Conservation (phyloP, 2,329 filamentous ascomycete genomes). For the Ophiocordyceps camponoti-leonardi region DNA sequence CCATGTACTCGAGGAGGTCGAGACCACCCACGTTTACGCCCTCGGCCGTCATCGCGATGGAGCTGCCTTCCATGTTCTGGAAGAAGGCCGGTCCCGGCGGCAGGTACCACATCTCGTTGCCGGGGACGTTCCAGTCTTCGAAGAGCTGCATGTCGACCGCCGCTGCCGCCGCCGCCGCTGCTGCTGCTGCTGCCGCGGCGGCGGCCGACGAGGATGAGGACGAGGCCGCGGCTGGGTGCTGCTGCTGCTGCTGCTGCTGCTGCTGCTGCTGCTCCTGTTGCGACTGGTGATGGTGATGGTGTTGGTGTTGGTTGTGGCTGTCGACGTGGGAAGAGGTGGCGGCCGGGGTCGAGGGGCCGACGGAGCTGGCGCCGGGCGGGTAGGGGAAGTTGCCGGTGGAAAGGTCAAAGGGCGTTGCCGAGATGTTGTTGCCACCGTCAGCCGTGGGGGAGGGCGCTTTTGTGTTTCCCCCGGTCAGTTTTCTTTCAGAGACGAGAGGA, state of each 20-base stretch:
- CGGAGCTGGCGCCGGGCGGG: conserved; percentile 25
- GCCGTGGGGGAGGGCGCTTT: conserved; percentile 11
- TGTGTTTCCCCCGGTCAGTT: too few relatives aligned
- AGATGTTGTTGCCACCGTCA: conserved; percentile 32
- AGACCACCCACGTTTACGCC: conserved; percentile 50
- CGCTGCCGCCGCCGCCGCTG: conserved; percentile 2
- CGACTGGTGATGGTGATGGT: background rate
- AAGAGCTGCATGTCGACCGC: conserved; percentile 25
- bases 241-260: background rate
- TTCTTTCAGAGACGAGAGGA: background rate
- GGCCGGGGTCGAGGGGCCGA: conserved; percentile 32
- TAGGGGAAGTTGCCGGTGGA: conserved; percentile 37
- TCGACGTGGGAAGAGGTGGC: conserved; percentile 14
- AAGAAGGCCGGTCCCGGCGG: conserved; percentile 47
- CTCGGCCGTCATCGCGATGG: conserved; percentile 49
- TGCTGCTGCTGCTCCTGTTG: background rate
- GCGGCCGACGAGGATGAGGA: background rate
- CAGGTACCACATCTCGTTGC: conserved; percentile 50
- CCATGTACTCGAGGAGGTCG: conserved; percentile 52
- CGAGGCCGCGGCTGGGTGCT: conserved; percentile 7
- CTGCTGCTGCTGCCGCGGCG: background rate
- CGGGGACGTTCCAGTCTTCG: conserved; percentile 36
- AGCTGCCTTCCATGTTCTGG: conserved; percentile 43
- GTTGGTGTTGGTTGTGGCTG: conserved; percentile 3
- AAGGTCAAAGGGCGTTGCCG: conserved; percentile 45